phyloP scores from a whole-genome alignment of 768 basidiomycete species.

The Tricholoma sp. region DNA sequence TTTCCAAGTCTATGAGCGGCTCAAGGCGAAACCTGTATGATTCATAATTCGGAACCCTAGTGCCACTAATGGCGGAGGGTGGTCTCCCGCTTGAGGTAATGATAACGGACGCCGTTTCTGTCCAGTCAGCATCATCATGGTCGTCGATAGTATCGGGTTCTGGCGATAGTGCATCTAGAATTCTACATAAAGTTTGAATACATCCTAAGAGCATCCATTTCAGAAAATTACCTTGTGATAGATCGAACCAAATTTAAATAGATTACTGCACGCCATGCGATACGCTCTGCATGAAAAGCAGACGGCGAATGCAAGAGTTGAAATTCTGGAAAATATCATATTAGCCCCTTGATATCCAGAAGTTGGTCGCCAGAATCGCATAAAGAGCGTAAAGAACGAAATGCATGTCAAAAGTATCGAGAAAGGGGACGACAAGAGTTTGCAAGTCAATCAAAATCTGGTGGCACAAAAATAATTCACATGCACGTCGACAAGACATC shows the following conservation, averaged over 20 bases:
- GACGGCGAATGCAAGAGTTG: conserved; percentile 75
- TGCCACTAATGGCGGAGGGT: conserved; percentile 44
- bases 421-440: background rate
- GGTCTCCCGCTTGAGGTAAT: conserved; percentile 47
- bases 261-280: conserved; percentile 84
- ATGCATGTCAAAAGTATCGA: background rate
- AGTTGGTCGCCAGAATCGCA: background rate
- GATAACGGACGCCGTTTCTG: conserved; percentile 47
- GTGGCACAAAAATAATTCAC: background rate
- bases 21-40: conserved; percentile 55
- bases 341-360: conserved; percentile 3
- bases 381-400: background rate
- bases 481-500: background rate
- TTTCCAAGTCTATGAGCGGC: conserved; percentile 68
- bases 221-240: conserved; percentile 53
- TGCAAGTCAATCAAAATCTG: background rate
- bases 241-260: conserved; percentile 86
- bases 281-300: conserved; percentile 72
- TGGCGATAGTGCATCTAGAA: conserved; percentile 68
- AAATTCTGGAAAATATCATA: conserved; percentile 51
- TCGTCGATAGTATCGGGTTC: conserved; percentile 58
- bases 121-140: conserved; percentile 46
- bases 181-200: conserved; percentile 36
- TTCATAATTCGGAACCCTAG: conserved; percentile 55
- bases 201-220: conserved; percentile 3